phyloP scores from a whole-genome alignment of 495 filamentous ascomycete species.

The Parmelia sp. region DNA sequence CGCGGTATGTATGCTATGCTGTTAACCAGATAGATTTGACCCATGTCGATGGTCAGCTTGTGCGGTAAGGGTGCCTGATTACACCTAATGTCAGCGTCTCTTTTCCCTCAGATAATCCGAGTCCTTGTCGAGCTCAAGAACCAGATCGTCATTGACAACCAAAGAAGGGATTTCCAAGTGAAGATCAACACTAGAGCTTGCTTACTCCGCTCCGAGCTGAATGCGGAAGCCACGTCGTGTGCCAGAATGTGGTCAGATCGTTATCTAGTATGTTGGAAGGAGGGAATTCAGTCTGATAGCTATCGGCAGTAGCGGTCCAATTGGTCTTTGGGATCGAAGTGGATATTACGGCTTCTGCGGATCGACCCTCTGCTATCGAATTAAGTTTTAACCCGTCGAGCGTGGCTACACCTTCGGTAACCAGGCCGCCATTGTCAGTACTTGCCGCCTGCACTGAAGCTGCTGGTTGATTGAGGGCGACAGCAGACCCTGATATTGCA shows the following conservation, averaged over 20 bases:
- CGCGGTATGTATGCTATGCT: slow-evolving; percentile 22
- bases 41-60: slow-evolving; percentile 23
- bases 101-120: not conserved
- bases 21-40: slow-evolving; percentile 18
- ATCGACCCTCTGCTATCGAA: slow-evolving; percentile 17
- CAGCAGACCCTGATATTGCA: not conserved
- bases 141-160: not conserved
- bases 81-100: not conserved
- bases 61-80: slow-evolving; percentile 18
- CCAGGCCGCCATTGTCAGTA: slow-evolving; percentile 3
- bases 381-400: slow-evolving; percentile 22
- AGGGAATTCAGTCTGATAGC: slow-evolving; percentile 20
- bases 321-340: slow-evolving; percentile 13
- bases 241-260: slow-evolving; percentile 20
- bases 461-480: slow-evolving; percentile 1
- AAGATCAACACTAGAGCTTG: not conserved
- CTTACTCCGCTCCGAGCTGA: not conserved
- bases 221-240: slow-evolving; percentile 6
- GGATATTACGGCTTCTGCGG: slow-evolving; percentile 12
- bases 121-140: not conserved
- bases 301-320: slow-evolving; percentile 24
- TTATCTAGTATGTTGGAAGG: slow-evolving; percentile 24
- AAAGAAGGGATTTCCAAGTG: not conserved
- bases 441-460: slow-evolving; percentile 5
- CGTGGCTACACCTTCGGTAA: slow-evolving; percentile 14